These are phyloP conservation scores for Prunus campanulata DNA, from an alignment of 306 rosid genomes.

Conservation along the genomic window DNA sequence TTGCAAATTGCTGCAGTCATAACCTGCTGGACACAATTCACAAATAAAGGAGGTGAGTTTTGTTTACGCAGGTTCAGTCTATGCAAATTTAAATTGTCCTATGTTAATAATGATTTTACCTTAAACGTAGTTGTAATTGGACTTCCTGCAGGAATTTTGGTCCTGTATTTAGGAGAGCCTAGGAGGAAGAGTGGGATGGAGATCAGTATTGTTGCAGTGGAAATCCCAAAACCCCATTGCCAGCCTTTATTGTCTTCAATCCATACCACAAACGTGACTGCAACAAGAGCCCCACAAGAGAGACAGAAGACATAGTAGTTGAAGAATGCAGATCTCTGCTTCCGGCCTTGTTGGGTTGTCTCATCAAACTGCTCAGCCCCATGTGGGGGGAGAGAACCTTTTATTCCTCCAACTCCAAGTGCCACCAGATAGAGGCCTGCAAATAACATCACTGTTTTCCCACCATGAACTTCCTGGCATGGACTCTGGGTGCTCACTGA, in stretches of 20 bases:
- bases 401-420: constrained; percentile 85
- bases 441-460: constrained; percentile 50
- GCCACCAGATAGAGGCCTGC: constrained; percentile 78
- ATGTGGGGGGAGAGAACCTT: constrained; percentile 82
- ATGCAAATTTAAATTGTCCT: background rate
- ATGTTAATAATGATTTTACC: constrained; percentile 33
- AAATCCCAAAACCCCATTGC: constrained; percentile 80
- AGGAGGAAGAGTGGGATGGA: constrained; percentile 76
- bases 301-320: constrained; percentile 71
- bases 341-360: constrained; percentile 49
- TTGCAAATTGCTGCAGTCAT: constrained; percentile 57
- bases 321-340: constrained; percentile 65
- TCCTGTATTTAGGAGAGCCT: constrained; percentile 61
- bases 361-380: constrained; percentile 88
- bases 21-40: constrained; percentile 41
- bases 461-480: constrained; percentile 53
- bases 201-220: constrained; percentile 52
- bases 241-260: constrained; percentile 85
- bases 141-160: constrained; percentile 64
- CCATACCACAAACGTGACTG: constrained; percentile 82
- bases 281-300: constrained; percentile 73
- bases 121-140: constrained; percentile 67
- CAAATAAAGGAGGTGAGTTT: background rate
- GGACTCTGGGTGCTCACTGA: constrained; percentile 24
- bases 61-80: background rate